phyloP scores from a whole-genome alignment of 345 rosid species.

The Eucalyptus polyanthemos region DNA sequence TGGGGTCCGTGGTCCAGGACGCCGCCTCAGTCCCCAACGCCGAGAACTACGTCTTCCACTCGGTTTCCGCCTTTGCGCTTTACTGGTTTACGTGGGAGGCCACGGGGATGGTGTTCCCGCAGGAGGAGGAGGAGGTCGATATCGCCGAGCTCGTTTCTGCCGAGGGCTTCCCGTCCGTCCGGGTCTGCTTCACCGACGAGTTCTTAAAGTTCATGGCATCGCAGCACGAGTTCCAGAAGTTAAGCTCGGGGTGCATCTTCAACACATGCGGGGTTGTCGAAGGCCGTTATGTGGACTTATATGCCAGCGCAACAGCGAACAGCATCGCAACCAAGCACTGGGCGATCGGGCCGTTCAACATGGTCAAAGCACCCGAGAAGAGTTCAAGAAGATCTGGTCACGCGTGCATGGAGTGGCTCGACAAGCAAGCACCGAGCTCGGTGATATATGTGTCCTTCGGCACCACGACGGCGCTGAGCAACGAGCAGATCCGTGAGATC shows the following conservation, averaged over 20 bases:
- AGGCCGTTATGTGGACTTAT: conserved; percentile 6
- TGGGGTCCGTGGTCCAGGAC: conserved; percentile 5
- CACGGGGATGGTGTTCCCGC: background rate
- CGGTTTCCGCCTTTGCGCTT: background rate
- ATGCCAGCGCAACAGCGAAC: background rate
- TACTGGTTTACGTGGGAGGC: background rate
- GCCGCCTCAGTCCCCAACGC: background rate
- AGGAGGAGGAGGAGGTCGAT: background rate
- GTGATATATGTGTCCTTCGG: conserved; percentile 12
- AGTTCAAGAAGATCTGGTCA: background rate
- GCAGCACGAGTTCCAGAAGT: background rate
- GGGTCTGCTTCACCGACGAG: conserved; percentile 16
- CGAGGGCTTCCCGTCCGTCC: background rate
- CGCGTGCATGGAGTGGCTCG: conserved; percentile 4
- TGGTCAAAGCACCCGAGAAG: background rate
- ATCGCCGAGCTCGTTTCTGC: background rate
- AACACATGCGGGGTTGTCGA: conserved; percentile 35
- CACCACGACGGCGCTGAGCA: background rate
- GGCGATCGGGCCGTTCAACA: conserved; percentile 8
- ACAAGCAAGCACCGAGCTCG: background rate
- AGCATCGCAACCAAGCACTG: background rate
- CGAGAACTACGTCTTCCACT: background rate
- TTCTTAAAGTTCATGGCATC: conserved; percentile 7
- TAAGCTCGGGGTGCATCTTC: conserved; percentile 13
- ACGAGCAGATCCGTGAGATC: conserved; percentile 3